Evolutionary conservation across 148 eudicot species (phyloP), one percentile per base, ranked within the genome.

Genomic region (Rhododendron molle): DNA sequence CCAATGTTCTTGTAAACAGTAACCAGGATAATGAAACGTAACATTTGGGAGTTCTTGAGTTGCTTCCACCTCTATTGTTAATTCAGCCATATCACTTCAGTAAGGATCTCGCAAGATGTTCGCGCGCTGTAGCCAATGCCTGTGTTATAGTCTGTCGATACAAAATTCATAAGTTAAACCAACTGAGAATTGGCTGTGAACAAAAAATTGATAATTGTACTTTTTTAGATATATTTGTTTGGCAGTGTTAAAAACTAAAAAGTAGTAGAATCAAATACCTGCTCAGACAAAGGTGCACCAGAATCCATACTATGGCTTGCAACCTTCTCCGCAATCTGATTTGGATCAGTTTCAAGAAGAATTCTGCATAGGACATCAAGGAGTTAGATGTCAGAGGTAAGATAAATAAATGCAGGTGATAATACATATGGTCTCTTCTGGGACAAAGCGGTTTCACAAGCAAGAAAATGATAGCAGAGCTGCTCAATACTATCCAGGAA

Each of bases 271-370:
- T 65, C 32, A 65, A 65, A 38, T 50, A 93, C 96, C 96, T 93
- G 96, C 88, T 93, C 96, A 18, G 96, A 85, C 46, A 93, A 84
- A 56, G 94, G 94, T 58, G 93, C 92, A 78, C 88, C 88, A 71
- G 92, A 78, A 88, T 90, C 96, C 46, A 88, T 28, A 72, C 86
- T 86, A 62, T 89, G 82, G 78, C 86, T 89, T 44, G 94, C 88
- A 77, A 92, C 94, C 87, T 93, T 93, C 73, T 87, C 92, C 9
- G 91, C 93, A 73, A 93, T 93, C 30, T 83, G 89, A 85, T 60
- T 88, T 58, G 90, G 91, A 87, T 93, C 96, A 14, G 94, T 93
- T 89, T 92, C 94, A 67, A 93, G 94, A 86, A 93, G 69, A 72
- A 93, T 93, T 76, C 96, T 93, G 89, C 80, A 86, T 21, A 65